Base-by-base conservation (phyloP, 345 rosid species). In the Gossypium mustelinum region DNA sequence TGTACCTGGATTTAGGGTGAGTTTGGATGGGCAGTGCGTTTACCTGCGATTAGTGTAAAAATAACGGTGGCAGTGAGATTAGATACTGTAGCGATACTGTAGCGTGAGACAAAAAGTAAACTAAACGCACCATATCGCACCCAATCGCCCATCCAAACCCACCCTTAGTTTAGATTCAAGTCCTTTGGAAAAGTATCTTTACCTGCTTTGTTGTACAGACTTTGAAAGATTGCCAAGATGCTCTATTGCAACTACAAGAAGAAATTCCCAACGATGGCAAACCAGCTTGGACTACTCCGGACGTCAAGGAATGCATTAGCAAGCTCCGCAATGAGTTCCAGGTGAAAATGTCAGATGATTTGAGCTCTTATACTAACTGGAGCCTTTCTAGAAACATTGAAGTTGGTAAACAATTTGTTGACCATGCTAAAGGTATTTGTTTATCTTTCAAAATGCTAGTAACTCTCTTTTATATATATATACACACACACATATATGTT, bases 301-400 rank as follows among this genome's bases (percentile, higher is more conserved):
- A 86, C 75, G 89, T 93, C 41, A 64, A 87, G 67, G 86, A 81
- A 27, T 79, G 89, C 83, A 88, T 93, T 58, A 64, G 24, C 22
- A 88, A 84, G 76, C 82, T 93, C 45, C 79, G 24, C 25, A 82
- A 64, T 73, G 97, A 93, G 58, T 91, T 93, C 78, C 82, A 89
- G 44, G 72, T 77, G 55, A 95, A 89, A 77, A 87, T 95, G 93
- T 82, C 85, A 27, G 97, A 95, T 79, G 94, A 95, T 80, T 82
- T 95, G 86, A 86, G 83, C 82, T 90, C 98, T 83, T 63, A 79
- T 92, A 62, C 85, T 94, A 50, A 92, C 92, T 7, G 98, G 97
- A 74, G 89, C 93, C 59, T 91, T 91, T 79, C 91, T 85, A 77
- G 98, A 94, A 47, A 92, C 89, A 12, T 60, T 95, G 90, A 93